Evolutionary conservation across 352 stramenopile genomes (phyloP).

Genomic region (Globisporangium polare): DNA sequence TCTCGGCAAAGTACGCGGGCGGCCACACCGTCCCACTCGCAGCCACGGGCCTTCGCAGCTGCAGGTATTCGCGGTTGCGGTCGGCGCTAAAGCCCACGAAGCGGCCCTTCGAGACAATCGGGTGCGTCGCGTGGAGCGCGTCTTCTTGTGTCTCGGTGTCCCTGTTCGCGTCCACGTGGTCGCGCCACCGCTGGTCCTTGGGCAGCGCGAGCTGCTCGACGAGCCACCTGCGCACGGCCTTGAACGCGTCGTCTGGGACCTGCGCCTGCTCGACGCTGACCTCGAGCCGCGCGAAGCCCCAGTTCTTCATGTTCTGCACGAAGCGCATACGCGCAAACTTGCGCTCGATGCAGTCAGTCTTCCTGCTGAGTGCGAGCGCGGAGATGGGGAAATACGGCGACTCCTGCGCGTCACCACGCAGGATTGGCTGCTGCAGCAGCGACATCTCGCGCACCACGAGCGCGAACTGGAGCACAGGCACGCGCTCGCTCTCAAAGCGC

Average conservation of each 20-base stretch:
- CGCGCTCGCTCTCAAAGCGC: constrained; percentile 29
- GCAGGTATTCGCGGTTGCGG: constrained; percentile 75
- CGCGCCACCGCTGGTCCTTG: constrained; percentile 53
- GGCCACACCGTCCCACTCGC: constrained; percentile 75
- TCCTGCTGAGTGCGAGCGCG: constrained; percentile 27
- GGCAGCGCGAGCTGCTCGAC: constrained; percentile 44
- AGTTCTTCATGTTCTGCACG: constrained; percentile 65
- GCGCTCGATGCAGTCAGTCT: constrained; percentile 39
- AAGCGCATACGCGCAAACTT: constrained; percentile 54
- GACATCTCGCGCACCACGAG: constrained; percentile 64
- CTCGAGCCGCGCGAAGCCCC: constrained; percentile 65
- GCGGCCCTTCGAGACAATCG: constrained; percentile 54
- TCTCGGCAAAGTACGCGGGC: constrained; percentile 57
- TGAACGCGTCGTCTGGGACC: constrained; percentile 54
- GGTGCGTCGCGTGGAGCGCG: constrained; percentile 25
- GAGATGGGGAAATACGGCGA: constrained; percentile 72
- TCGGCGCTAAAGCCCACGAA: constrained; percentile 74
- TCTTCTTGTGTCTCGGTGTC: constrained; percentile 8
- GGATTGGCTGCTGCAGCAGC: constrained; percentile 49
- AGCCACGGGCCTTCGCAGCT: constrained; percentile 61
- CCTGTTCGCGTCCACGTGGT: constrained; percentile 50
- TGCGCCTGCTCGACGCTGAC: constrained; percentile 61
- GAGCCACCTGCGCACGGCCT: constrained; percentile 60
- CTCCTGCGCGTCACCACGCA: constrained; percentile 35
- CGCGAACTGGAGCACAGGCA: constrained; percentile 60